Conservation (phyloP, 2,329 filamentous ascomycete genomes). For the Stagonosporopsis cucurbitacearum region DNA sequence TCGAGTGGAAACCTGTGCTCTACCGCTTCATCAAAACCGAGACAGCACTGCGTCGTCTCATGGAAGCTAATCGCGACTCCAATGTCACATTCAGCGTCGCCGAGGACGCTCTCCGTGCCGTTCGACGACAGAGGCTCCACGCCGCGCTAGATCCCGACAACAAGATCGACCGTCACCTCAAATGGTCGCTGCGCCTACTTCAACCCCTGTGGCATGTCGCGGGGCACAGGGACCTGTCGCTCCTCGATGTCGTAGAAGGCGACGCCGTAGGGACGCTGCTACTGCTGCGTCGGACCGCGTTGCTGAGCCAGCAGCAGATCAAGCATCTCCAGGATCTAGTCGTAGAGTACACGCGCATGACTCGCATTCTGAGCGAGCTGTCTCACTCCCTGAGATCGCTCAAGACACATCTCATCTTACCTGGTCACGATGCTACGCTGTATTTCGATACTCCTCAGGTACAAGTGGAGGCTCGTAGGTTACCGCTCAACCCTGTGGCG, state of each 20-base stretch:
- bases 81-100: constrained; percentile 30
- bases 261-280: constrained; percentile 27
- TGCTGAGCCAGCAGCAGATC: constrained; percentile 22
- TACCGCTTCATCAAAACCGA: constrained; percentile 34
- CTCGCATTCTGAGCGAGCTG: constrained; percentile 14
- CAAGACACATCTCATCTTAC: constrained; percentile 23
- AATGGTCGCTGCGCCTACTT: constrained; percentile 32
- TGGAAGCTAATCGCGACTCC: constrained; percentile 28
- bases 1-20: constrained; percentile 37
- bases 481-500: constrained; percentile 28
- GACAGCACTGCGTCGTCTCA: constrained; percentile 22
- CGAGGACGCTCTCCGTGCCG: constrained; percentile 39
- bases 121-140: constrained; percentile 35
- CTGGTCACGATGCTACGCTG: background rate
- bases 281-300: constrained; percentile 34
- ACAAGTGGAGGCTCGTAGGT: background rate
- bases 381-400: constrained; percentile 20
- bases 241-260: constrained; percentile 27
- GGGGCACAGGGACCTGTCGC: constrained; percentile 11
- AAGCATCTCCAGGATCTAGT: constrained; percentile 27
- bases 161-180: constrained; percentile 23
- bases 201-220: constrained; percentile 32
- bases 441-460: background rate
- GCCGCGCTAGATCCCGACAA: constrained; percentile 21
- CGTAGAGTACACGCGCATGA: constrained; percentile 29